Conservation (phyloP, 2,329 filamentous ascomycete species). For the Talaromyces sp. region DNA sequence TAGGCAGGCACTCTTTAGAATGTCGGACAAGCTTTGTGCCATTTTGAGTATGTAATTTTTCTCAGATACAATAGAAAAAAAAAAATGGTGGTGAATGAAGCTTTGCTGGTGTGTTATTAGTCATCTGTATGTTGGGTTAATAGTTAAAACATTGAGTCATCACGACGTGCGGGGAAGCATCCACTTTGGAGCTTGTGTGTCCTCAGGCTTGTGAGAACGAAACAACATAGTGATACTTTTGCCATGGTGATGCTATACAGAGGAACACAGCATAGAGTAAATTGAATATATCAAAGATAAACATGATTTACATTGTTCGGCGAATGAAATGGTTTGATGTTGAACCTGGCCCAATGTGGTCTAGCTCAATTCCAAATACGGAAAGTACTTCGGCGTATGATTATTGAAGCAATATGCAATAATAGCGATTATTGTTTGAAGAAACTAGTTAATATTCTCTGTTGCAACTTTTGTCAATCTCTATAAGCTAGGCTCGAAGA, state of each 20-base stretch:
- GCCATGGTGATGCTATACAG: neutral
- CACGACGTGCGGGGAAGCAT: neutral
- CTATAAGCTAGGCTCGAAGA: neutral
- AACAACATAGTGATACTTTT: neutral
- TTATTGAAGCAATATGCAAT: neutral
- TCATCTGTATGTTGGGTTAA: neutral
- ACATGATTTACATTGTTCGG: neutral
- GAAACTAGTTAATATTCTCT: too few species aligned
- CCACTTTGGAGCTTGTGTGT: neutral
- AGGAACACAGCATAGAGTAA: neutral
- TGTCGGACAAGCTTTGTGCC: constrained; percentile 17
- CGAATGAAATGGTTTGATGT: neutral
- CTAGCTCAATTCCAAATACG: neutral
- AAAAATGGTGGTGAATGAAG: neutral
- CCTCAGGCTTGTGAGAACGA: neutral
- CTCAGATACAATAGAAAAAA: neutral
- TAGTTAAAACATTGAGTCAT: neutral
- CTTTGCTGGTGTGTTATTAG: neutral
- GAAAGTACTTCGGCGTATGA: neutral
- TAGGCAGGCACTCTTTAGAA: constrained; percentile 15
- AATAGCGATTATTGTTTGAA: neutral
- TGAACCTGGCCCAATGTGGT: neutral
- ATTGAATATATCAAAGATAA: neutral
- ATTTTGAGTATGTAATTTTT: constrained; percentile 16
- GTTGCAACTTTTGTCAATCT: neutral